Evolutionary conservation across 1,284 basidiomycete genomes (phyloP).

Genomic region (Porogramme epimiltina): DNA sequence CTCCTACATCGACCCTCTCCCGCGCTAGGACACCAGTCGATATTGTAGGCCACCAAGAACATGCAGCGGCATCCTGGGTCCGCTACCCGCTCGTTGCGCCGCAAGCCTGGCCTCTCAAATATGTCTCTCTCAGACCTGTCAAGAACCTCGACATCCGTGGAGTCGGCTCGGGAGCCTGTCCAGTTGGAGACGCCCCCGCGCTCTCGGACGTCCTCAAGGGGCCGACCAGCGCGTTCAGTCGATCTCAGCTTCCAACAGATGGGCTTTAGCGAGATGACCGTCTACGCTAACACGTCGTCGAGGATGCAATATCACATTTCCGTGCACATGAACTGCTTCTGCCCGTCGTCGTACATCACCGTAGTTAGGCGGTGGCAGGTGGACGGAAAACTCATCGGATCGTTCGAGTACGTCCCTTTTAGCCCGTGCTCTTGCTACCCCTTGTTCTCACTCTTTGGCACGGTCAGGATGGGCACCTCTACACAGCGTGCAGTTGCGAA

Average conservation of each 20-base stretch:
- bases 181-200: too few species aligned
- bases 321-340: conserved; percentile 40
- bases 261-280: conserved; percentile 35
- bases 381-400: conserved; percentile 35
- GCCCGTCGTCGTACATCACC: conserved; percentile 41
- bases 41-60: too few species aligned
- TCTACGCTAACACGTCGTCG: conserved; percentile 26
- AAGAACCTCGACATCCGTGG: not conserved
- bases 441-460: not conserved
- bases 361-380: conserved; percentile 35
- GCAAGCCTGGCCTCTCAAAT: conserved; percentile 8
- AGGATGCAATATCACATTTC: conserved; percentile 39
- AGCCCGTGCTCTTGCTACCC: not conserved
- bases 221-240: not conserved
- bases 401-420: conserved; percentile 37
- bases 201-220: conserved; percentile 3
- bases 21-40: too few species aligned
- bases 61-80: too few species aligned
- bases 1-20: too few species aligned
- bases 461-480: conserved; percentile 29
- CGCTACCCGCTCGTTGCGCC: not conserved
- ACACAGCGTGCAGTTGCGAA: conserved; percentile 24
- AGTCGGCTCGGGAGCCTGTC: not conserved
- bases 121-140: conserved; percentile 9
- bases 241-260: conserved; percentile 30